phyloP scores from a whole-genome alignment of 1,284 basidiomycete genomes.

The Leccinum proximum region DNA sequence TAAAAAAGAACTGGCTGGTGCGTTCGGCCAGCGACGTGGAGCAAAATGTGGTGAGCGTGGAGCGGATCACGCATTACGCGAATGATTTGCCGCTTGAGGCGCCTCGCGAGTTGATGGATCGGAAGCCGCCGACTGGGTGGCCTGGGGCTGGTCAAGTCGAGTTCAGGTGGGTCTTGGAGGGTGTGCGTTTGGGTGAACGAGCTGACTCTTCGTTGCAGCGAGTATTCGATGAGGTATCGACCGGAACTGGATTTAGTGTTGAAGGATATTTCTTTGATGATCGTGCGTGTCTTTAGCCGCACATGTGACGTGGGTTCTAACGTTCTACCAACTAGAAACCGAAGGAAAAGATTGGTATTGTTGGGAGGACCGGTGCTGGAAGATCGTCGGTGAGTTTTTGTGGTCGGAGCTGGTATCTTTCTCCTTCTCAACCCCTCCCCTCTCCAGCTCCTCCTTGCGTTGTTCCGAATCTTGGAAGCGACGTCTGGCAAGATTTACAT shows the following conservation, averaged over 20 bases:
- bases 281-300: slow-evolving; percentile 39
- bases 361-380: slow-evolving; percentile 92
- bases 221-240: slow-evolving; percentile 84
- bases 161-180: slow-evolving; percentile 51
- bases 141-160: slow-evolving; percentile 75
- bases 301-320: slow-evolving; percentile 20
- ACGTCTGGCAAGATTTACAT: slow-evolving; percentile 76
- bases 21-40: slow-evolving; percentile 90
- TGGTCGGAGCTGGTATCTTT: background rate
- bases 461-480: slow-evolving; percentile 87
- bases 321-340: slow-evolving; percentile 44
- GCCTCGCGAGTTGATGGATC: slow-evolving; percentile 67
- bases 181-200: background rate
- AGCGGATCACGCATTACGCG: slow-evolving; percentile 74
- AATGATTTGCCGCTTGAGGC: slow-evolving; percentile 73
- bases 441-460: slow-evolving; percentile 53
- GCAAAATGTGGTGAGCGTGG: slow-evolving; percentile 91
- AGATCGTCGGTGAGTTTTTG: slow-evolving; percentile 71
- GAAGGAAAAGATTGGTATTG: slow-evolving; percentile 82
- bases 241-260: slow-evolving; percentile 79
- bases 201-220: slow-evolving; percentile 33
- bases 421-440: background rate
- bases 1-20: slow-evolving; percentile 83
- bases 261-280: slow-evolving; percentile 66
- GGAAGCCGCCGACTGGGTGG: slow-evolving; percentile 65